Conservation (phyloP, 768 basidiomycete genomes). For the Clitopilus passeckerianus region DNA sequence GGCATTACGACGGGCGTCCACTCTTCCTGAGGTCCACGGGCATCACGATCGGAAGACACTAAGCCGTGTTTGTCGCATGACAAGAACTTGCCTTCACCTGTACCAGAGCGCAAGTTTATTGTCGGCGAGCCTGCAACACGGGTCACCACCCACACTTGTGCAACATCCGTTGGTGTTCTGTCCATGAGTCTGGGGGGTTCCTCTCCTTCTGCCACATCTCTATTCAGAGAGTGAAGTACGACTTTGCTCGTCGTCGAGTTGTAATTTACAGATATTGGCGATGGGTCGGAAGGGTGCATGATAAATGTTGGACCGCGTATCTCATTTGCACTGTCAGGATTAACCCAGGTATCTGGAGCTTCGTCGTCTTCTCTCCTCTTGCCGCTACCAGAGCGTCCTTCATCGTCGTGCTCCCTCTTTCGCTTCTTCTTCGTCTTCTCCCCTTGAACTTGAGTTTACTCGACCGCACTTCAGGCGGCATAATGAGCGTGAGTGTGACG, state of each 20-base stretch:
- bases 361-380: slow-evolving; percentile 55
- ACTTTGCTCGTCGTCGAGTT: slow-evolving; percentile 73
- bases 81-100: slow-evolving; percentile 87
- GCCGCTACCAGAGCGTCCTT: slow-evolving; percentile 34
- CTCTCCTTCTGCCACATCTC: slow-evolving; percentile 41
- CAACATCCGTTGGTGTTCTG: slow-evolving; percentile 72
- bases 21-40: slow-evolving; percentile 90
- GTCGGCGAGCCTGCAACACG: slow-evolving; percentile 80
- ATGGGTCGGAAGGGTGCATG: slow-evolving; percentile 75
- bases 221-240: slow-evolving; percentile 60
- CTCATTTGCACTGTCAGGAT: slow-evolving; percentile 65
- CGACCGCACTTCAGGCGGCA: slow-evolving; percentile 52
- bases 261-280: slow-evolving; percentile 71
- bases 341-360: slow-evolving; percentile 74
- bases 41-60: slow-evolving; percentile 81
- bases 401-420: slow-evolving; percentile 56
- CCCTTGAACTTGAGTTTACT: slow-evolving; percentile 83
- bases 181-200: slow-evolving; percentile 48
- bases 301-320: slow-evolving; percentile 88
- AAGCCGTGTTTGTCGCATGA: slow-evolving; percentile 85
- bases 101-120: slow-evolving; percentile 81
- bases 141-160: slow-evolving; percentile 90
- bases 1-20: slow-evolving; percentile 83
- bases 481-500: slow-evolving; percentile 4
- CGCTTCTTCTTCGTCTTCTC: slow-evolving; percentile 83